Conservation (phyloP, 2,329 filamentous ascomycete genomes). For the Rasamsonia emersonii region DNA sequence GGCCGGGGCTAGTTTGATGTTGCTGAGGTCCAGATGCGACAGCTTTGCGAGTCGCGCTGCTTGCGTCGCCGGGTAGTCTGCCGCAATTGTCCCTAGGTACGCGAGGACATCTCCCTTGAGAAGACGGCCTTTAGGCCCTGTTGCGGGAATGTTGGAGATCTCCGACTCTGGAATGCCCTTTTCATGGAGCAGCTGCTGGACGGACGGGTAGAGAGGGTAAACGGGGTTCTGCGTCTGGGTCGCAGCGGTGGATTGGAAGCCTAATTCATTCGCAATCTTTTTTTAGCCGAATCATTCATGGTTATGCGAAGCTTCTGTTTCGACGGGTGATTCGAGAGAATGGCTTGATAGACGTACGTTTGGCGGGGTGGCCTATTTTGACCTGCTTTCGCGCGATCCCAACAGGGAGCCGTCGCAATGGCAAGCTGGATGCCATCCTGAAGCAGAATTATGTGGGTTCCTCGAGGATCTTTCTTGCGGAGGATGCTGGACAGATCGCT, state of each 20-base stretch:
- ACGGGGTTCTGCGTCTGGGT: slow-evolving; percentile 32
- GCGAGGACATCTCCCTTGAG: slow-evolving; percentile 94
- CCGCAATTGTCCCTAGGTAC: slow-evolving; percentile 69
- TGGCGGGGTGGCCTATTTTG: slow-evolving; percentile 18
- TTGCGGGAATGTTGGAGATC: slow-evolving; percentile 72
- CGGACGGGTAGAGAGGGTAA: slow-evolving; percentile 60
- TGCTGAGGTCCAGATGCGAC: slow-evolving; percentile 81
- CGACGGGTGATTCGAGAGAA: background rate
- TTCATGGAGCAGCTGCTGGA: slow-evolving; percentile 69
- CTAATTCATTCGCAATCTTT: slow-evolving; percentile 14
- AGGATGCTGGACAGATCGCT: too few species aligned
- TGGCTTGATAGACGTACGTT: slow-evolving; percentile 21
- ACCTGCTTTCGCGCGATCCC: slow-evolving; percentile 28
- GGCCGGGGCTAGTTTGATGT: slow-evolving; percentile 70
- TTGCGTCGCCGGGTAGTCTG: slow-evolving; percentile 61
- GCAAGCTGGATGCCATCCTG: slow-evolving; percentile 27
- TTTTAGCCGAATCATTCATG: slow-evolving; percentile 1
- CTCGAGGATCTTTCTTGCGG: background rate
- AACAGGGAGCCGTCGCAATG: slow-evolving; percentile 23
- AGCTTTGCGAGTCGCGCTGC: slow-evolving; percentile 66
- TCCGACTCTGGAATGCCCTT: slow-evolving; percentile 69
- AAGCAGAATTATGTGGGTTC: too few species aligned
- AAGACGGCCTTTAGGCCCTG: slow-evolving; percentile 77
- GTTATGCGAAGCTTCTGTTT: background rate
- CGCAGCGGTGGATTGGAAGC: slow-evolving; percentile 27